These are phyloP conservation scores for Xerocomellus amylosporus DNA, from an alignment of 768 basidiomycete species.

Conservation along the genomic window DNA sequence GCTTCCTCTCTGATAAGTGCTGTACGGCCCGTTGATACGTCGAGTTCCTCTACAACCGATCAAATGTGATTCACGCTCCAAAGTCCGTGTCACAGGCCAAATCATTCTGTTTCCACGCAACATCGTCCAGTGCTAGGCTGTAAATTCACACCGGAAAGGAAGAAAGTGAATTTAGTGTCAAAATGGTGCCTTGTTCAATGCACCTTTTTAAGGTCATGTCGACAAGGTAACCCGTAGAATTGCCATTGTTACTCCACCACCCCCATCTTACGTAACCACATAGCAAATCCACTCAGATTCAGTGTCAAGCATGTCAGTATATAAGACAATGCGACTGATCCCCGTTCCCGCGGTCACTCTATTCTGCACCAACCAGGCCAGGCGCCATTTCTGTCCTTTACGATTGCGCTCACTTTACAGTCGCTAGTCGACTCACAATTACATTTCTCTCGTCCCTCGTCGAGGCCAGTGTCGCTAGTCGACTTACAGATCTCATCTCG, in stretches of 20 bases:
- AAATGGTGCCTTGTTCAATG: conserved; percentile 6
- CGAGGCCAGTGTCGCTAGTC: conserved; percentile 12
- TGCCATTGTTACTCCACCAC: neutral
- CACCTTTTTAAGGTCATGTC: conserved; percentile 3
- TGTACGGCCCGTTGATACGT: neutral
- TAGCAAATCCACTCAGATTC: neutral
- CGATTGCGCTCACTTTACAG: conserved; percentile 2
- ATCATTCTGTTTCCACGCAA: conserved; percentile 18
- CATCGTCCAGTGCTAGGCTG: neutral
- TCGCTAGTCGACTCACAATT: conserved; percentile 18
- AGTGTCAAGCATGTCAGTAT: neutral
- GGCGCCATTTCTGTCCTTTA: conserved; percentile 19
- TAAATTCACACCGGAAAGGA: conserved; percentile 2
- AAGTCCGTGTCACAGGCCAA: neutral
- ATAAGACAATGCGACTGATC: conserved; percentile 3
- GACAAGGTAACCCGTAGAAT: conserved; percentile 22
- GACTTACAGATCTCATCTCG: conserved; percentile 1
- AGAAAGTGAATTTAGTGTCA: neutral
- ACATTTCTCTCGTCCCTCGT: neutral
- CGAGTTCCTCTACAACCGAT: conserved; percentile 7
- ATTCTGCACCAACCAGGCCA: conserved; percentile 11
- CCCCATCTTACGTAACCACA: conserved; percentile 16
- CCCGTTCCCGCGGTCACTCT: neutral
- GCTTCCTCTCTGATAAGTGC: conserved; percentile 2
- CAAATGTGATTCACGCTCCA: conserved; percentile 1